A percentile compares a stretch with the other conserved stretches of the same genome.
phyloP scores from a whole-genome alignment of 495 filamentous ascomycete genomes.

The Amphirosellinia nigrospora region DNA sequence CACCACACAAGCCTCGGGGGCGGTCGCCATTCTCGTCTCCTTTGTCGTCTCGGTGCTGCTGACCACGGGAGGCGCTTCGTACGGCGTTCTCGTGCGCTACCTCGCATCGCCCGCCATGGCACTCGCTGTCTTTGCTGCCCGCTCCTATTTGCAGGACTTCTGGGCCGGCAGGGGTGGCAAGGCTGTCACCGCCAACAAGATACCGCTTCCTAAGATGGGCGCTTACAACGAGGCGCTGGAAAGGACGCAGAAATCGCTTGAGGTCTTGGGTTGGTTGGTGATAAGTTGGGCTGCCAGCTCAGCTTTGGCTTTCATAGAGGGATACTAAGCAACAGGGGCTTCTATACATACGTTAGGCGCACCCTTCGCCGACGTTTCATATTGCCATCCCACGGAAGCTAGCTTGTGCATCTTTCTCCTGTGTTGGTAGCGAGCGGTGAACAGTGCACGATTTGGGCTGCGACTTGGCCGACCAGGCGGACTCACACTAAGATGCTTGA shows the following conservation, averaged over 20 bases:
- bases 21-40: constrained; percentile 29
- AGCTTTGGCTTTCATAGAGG: constrained; percentile 8
- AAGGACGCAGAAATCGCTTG: constrained; percentile 11
- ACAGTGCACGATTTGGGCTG: background rate
- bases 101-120: constrained; percentile 15
- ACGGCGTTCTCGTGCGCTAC: constrained; percentile 25
- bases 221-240: constrained; percentile 30
- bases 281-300: constrained; percentile 18
- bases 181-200: constrained; percentile 4
- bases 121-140: constrained; percentile 23
- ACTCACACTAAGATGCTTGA: background rate
- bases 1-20: constrained; percentile 47
- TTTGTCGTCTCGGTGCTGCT: constrained; percentile 28
- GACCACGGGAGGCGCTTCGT: constrained; percentile 15
- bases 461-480: background rate
- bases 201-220: constrained; percentile 30
- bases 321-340: background rate
- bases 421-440: background rate
- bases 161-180: constrained; percentile 25
- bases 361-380: background rate
- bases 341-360: background rate
- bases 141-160: constrained; percentile 22
- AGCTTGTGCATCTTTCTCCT: background rate
- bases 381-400: background rate
- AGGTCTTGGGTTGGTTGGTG: constrained; percentile 16